Percentiles rank a stretch among this genome's conserved stretches.
These are phyloP conservation scores for Hypoxylon sp. DNA, from an alignment of 2,329 filamentous ascomycete genomes.

Conservation along the genomic window DNA sequence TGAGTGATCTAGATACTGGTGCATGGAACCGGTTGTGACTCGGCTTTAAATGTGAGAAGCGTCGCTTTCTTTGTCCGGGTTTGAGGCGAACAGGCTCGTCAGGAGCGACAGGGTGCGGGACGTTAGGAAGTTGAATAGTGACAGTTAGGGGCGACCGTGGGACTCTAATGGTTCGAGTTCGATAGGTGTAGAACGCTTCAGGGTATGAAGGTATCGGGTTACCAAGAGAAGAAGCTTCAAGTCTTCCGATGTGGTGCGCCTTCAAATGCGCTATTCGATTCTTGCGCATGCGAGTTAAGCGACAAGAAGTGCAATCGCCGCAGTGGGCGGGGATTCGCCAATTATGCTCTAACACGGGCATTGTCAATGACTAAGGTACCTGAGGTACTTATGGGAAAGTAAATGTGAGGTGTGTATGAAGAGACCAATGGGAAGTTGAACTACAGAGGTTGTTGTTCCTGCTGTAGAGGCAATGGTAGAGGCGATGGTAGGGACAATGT, in stretches of 20 bases:
- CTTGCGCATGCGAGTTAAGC: neutral
- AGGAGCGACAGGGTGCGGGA: constrained; percentile 16
- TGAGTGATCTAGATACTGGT: neutral
- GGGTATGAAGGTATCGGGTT: neutral
- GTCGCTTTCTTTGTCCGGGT: constrained; percentile 26
- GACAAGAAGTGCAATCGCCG: constrained; percentile 8
- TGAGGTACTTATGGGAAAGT: constrained; percentile 1
- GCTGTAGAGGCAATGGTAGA: neutral
- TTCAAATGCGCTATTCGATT: neutral
- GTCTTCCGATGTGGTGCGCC: constrained; percentile 1
- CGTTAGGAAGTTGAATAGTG: constrained; percentile 29
- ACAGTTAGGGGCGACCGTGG: constrained; percentile 28
- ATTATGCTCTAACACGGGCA: constrained; percentile 23
- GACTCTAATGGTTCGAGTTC: constrained; percentile 12
- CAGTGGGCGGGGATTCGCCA: constrained; percentile 25
- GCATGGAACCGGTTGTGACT: neutral
- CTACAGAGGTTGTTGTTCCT: constrained; percentile 1
- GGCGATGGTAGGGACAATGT: neutral
- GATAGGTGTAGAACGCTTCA: constrained; percentile 10
- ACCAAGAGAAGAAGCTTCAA: constrained; percentile 9
- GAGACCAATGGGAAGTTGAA: neutral
- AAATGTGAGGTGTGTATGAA: neutral
- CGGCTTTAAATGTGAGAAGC: neutral
- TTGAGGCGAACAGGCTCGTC: constrained; percentile 1
- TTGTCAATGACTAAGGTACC: constrained; percentile 26